phyloP scores from a whole-genome alignment of 805 yeast genomes.

The Komagataella populi region DNA sequence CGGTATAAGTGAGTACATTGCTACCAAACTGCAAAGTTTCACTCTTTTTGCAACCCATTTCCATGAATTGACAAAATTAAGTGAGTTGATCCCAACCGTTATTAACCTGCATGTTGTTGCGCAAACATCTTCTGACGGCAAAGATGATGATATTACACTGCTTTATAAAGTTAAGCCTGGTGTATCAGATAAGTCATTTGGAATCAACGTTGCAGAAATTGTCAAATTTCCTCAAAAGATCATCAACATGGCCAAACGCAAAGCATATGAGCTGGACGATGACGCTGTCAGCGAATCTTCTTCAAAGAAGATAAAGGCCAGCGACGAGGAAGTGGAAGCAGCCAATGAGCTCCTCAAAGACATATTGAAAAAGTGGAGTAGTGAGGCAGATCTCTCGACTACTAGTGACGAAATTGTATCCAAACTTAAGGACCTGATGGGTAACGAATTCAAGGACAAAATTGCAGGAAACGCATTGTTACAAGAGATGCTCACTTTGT shows the following conservation, averaged over 20 bases:
- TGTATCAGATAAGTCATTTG: constrained; percentile 91
- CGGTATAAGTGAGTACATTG: constrained; percentile 84
- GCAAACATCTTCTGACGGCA: constrained; percentile 43
- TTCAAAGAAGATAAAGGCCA: constrained; percentile 31
- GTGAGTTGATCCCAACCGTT: constrained; percentile 51
- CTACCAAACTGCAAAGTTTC: constrained; percentile 58
- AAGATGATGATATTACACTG: constrained; percentile 60
- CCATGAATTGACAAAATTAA: constrained; percentile 81
- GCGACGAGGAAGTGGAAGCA: constrained; percentile 31
- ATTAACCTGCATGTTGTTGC: constrained; percentile 88
- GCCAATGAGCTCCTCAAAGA: constrained; percentile 42
- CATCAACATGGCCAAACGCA: constrained; percentile 88
- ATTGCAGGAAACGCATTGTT: constrained; percentile 24
- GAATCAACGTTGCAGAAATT: constrained; percentile 94
- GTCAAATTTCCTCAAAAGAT: constrained; percentile 89
- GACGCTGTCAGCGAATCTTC: constrained; percentile 20
- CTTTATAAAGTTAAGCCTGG: constrained; percentile 93
- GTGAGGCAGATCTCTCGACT: constrained; percentile 26
- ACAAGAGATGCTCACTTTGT: constrained; percentile 15
- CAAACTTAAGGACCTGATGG: constrained; percentile 23
- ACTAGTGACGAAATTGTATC: constrained; percentile 24
- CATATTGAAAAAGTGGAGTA: constrained; percentile 42
- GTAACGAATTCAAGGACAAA: constrained; percentile 8
- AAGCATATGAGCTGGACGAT: constrained; percentile 77
- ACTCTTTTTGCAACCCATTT: constrained; percentile 94